Percentiles rank a stretch among this genome's conserved stretches.
Evolutionary conservation across 2,329 filamentous ascomycete genomes (phyloP).

Genomic region (Macrophomina phaseolina): DNA sequence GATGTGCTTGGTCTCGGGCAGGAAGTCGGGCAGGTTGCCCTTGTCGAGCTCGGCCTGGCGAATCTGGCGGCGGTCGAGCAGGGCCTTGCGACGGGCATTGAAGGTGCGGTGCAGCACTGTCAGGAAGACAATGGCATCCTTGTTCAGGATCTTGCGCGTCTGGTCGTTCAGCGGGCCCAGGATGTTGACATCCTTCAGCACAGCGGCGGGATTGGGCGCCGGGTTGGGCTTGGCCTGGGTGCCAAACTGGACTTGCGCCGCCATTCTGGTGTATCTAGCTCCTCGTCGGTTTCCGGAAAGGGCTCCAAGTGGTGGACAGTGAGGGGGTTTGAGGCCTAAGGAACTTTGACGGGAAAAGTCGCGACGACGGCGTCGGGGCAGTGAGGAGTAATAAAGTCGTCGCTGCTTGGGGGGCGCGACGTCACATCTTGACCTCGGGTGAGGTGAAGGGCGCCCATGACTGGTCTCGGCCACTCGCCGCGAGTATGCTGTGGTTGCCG

Average conservation of each 20-base stretch:
- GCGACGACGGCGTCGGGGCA: constrained; percentile 4
- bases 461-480: constrained; percentile 13
- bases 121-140: constrained; percentile 88
- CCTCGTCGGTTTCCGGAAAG: background rate
- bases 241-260: constrained; percentile 25
- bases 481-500: constrained; percentile 19
- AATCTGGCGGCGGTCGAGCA: constrained; percentile 83
- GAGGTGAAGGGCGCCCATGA: constrained; percentile 12
- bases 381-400: constrained; percentile 19
- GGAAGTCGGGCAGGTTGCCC: constrained; percentile 87
- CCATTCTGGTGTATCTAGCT: constrained; percentile 19
- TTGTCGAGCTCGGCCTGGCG: constrained; percentile 94
- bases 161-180: constrained; percentile 78
- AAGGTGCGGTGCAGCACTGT: constrained; percentile 94
- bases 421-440: constrained; percentile 28
- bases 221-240: constrained; percentile 50
- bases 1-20: constrained; percentile 93
- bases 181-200: constrained; percentile 88
- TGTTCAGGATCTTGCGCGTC: constrained; percentile 89
- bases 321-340: constrained; percentile 3
- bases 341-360: constrained; percentile 16
- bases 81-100: constrained; percentile 83
- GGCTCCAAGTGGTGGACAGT: constrained; percentile 2
- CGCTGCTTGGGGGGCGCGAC: background rate
- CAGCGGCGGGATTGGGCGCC: constrained; percentile 69